phyloP scores from a whole-genome alignment of 768 basidiomycete species.

The Collybiopsis luxurians region DNA sequence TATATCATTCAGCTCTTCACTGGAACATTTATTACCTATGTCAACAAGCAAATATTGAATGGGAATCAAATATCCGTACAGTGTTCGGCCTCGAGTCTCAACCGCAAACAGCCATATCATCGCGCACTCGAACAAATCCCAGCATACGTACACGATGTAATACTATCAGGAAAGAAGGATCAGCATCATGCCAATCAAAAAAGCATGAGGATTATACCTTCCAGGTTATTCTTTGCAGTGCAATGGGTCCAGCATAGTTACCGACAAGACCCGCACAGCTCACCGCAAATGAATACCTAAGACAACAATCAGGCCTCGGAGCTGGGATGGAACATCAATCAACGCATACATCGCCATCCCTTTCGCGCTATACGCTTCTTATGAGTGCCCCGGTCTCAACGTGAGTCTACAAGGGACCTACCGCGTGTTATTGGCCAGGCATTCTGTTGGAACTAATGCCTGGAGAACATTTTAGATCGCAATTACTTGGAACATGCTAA shows the following conservation, averaged over 20 bases:
- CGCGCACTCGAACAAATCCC: conserved; percentile 19
- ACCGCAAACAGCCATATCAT: conserved; percentile 21
- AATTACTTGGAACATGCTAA: neutral
- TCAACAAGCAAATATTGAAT: neutral
- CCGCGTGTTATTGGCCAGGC: conserved; percentile 52
- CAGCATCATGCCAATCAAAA: neutral
- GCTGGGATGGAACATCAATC: conserved; percentile 7
- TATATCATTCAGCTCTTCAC: conserved; percentile 22
- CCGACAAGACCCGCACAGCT: conserved; percentile 46
- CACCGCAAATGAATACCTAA: conserved; percentile 40
- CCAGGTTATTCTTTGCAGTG: conserved; percentile 35
- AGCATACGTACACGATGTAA: conserved; percentile 21
- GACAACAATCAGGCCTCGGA: neutral
- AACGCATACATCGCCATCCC: conserved; percentile 53
- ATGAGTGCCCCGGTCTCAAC: too few species aligned
- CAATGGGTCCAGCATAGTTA: conserved; percentile 48
- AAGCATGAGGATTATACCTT: conserved; percentile 13
- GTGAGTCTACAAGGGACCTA: conserved; percentile 11
- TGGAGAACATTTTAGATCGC: too few species aligned
- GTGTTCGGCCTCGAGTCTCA: conserved; percentile 20
- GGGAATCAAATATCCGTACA: conserved; percentile 12
- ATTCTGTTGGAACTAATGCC: conserved; percentile 54
- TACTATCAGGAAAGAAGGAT: neutral
- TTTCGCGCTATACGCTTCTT: conserved; percentile 40
- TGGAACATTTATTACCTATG: neutral